phyloP scores from a whole-genome alignment of 2,329 filamentous ascomycete species.

The Hymenoscyphus salicellus region DNA sequence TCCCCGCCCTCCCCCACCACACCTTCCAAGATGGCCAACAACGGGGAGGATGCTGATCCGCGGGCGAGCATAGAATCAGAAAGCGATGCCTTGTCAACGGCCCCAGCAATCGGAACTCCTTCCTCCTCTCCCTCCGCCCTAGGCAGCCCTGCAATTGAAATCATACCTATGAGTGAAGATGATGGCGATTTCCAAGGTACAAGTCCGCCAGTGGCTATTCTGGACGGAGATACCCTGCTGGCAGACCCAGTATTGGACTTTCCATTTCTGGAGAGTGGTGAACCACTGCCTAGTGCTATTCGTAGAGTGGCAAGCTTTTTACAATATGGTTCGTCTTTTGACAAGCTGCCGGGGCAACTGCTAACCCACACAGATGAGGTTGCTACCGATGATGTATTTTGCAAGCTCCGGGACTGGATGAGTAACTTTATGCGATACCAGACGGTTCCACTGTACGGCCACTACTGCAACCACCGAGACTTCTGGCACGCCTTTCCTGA shows the following conservation, averaged over 20 bases:
- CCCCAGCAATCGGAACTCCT: conserved; percentile 32
- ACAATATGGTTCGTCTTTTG: conserved; percentile 39
- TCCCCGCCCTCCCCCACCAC: conserved; percentile 42
- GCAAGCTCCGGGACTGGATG: conserved; percentile 50
- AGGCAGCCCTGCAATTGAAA: conserved; percentile 35
- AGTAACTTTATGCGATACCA: conserved; percentile 46
- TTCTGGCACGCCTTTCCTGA: conserved; percentile 56
- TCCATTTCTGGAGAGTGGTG: conserved; percentile 39
- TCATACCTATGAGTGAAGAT: conserved; percentile 29
- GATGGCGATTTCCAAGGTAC: conserved; percentile 27
- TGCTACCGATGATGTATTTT: conserved; percentile 45
- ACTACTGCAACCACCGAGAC: conserved; percentile 43
- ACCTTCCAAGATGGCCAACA: conserved; percentile 30
- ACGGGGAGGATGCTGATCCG: conserved; percentile 20
- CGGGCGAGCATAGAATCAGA: conserved; percentile 34
- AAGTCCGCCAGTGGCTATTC: conserved; percentile 32
- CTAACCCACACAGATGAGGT: conserved; percentile 40
- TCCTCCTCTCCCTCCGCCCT: conserved; percentile 33
- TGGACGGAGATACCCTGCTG: conserved; percentile 21
- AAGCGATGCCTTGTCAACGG: conserved; percentile 32
- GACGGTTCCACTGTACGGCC: conserved; percentile 40
- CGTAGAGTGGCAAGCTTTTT: conserved; percentile 33
- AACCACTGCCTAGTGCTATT: conserved; percentile 24
- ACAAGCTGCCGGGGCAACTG: background rate
- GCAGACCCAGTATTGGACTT: conserved; percentile 47